Evolutionary conservation across 176 grass and related monocot species (phyloP).

Genomic region (Tuctoria greenei): DNA sequence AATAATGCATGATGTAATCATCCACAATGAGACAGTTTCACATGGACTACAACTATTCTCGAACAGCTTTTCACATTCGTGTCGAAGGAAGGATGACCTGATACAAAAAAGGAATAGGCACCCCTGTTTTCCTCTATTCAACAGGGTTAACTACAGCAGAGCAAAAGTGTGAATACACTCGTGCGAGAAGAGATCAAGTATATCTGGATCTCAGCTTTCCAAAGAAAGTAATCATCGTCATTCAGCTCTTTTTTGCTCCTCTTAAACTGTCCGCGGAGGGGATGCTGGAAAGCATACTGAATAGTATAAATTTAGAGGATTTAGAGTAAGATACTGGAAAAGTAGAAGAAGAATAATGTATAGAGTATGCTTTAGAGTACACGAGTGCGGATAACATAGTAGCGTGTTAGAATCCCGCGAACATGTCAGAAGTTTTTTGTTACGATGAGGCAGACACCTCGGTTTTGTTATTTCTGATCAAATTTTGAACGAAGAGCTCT

Average conservation of each 20-base stretch:
- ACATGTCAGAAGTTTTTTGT: neutral
- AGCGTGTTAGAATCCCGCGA: neutral
- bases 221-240: no score
- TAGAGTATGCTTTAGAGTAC: no score
- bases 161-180: slow-evolving; percentile 1
- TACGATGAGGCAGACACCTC: slow-evolving; percentile 30
- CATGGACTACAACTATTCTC: neutral
- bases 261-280: no score
- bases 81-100: neutral
- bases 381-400: no score
- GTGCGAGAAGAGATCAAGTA: neutral
- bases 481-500: slow-evolving; percentile 68
- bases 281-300: no score
- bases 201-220: slow-evolving; percentile 20
- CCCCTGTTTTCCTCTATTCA: neutral
- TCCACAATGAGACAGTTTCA: neutral
- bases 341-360: no score
- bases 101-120: neutral
- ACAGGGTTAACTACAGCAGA: neutral
- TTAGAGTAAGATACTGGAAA: no score
- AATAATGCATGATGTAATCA: slow-evolving; percentile 25
- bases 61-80: slow-evolving; percentile 18
- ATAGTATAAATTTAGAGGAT: no score
- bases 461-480: slow-evolving; percentile 36
- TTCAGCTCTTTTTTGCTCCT: slow-evolving; percentile 21